Base-by-base conservation (phyloP, 1,284 basidiomycete genomes). In the Paramarasmius palmivorus region DNA sequence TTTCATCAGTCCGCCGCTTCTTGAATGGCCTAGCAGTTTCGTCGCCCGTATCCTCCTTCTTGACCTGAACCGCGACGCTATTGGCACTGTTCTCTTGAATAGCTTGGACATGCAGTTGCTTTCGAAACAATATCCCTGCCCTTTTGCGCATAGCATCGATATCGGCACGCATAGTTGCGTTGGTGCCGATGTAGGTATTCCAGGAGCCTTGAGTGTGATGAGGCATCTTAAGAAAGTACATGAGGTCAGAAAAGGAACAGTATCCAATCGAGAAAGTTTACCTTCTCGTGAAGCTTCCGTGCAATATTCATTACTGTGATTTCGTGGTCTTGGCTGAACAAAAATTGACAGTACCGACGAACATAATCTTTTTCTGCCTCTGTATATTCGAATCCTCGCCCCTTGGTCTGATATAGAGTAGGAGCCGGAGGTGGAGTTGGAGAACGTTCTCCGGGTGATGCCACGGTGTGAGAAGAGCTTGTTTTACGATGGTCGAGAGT, bases 151-250 rank as follows among this genome's bases (percentile, higher is more conserved):
- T 53, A 6, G 53, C 45, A 4, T 69, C 72, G 7, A 75, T 50
- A 32, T 65, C 59, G 10, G 59, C 50, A n/a, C 54, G 57, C 10
- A 61, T 41, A 52, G 29, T 46, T 49, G n/a, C n/a, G n/a, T 14
- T 38, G 19, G 15, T 70, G 19, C 40, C 61, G 60, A 38, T 59
- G 45, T n/a, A 53, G n/a, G 55, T 53, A n/a, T 32, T 52, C 71
- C 79, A 83, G 4, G 79, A 81, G 6, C 20, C 59, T 4, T 50
- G 9, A 2, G 68, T 54, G 59, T 84, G 82, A 55, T 79, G 72
- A 40, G 58, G 77, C 67, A 82, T 68, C 77, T 81, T 48, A n/a
- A 49, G 23, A 40, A 17, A 50, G 20, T 25, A 45, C 14, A 26
- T 36, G 38, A 29, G 35, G 46, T 22, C 50, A 44, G 50, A 44